Evolutionary conservation across 768 basidiomycete species (phyloP).

Genomic region (Inosperma sp.): DNA sequence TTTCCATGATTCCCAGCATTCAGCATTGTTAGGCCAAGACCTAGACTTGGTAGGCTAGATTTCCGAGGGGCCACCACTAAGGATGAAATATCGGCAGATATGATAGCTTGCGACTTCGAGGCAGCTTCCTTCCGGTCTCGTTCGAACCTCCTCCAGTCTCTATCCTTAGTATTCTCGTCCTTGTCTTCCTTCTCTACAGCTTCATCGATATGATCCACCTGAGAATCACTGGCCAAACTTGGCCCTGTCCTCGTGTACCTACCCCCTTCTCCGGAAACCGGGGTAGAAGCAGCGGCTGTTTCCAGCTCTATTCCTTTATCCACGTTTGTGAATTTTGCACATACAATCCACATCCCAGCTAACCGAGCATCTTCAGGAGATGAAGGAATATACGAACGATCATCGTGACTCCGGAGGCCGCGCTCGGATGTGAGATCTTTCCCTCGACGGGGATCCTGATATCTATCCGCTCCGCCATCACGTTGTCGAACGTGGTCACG

Average conservation of each 20-base stretch:
- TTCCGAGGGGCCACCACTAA: not conserved
- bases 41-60: conserved; percentile 5
- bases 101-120: no score
- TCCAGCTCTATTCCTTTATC: not conserved
- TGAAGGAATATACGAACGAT: conserved; percentile 23
- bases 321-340: conserved; percentile 35
- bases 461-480: not conserved
- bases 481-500: not conserved
- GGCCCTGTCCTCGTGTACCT: no score
- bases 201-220: conserved; percentile 1
- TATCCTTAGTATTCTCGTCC: no score
- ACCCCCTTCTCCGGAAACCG: no score
- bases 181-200: conserved; percentile 1
- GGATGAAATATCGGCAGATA: not conserved
- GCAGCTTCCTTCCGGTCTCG: no score
- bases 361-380: conserved; percentile 26
- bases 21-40: not conserved
- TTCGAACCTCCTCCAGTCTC: no score
- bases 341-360: conserved; percentile 34
- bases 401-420: conserved; percentile 1
- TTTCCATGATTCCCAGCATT: not conserved
- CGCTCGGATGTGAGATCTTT: not conserved
- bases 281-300: no score
- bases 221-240: no score
- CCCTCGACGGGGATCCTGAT: not conserved